Evolutionary conservation across 1,284 basidiomycete species (phyloP).

Genomic region (Ustilago bromivora): DNA sequence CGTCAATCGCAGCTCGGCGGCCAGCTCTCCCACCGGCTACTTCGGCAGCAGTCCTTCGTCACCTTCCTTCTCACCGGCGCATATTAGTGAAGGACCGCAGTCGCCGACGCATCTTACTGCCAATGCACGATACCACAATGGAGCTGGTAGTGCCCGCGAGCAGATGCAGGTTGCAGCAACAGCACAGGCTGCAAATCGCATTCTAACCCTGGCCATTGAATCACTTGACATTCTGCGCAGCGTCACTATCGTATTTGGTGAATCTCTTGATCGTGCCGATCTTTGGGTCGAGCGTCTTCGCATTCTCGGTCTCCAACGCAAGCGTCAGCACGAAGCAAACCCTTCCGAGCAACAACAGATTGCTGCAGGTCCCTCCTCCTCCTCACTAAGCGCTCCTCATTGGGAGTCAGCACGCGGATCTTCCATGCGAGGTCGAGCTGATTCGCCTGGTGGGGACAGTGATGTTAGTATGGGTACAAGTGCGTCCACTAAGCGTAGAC

Average conservation of each 20-base stretch:
- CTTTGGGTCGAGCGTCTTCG: conserved; percentile 75
- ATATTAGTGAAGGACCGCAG: conserved; percentile 43
- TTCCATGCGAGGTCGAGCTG: conserved; percentile 40
- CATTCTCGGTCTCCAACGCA: conserved; percentile 59
- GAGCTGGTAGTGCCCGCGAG: conserved; percentile 36
- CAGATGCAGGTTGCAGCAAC: conserved; percentile 57
- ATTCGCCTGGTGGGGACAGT: conserved; percentile 43
- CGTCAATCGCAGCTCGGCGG: conserved; percentile 54
- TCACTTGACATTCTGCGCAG: conserved; percentile 89
- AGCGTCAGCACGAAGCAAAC: conserved; percentile 58
- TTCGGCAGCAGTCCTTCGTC: conserved; percentile 60
- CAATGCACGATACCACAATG: conserved; percentile 28
- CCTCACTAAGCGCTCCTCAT: conserved; percentile 16
- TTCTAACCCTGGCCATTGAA: conserved; percentile 86
- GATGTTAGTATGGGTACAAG: conserved; percentile 55
- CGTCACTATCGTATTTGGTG: conserved; percentile 85
- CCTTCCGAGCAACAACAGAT: conserved; percentile 30
- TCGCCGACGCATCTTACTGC: conserved; percentile 44
- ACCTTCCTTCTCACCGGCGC: conserved; percentile 61
- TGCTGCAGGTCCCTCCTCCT: conserved; percentile 24
- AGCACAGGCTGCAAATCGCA: conserved; percentile 79
- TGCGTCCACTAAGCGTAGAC: conserved; percentile 50
- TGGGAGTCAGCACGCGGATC: conserved; percentile 51
- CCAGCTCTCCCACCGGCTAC: conserved; percentile 35
- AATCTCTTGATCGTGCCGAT: conserved; percentile 87